Base-by-base conservation (phyloP, 164 flowering plant species). In the Chimonanthus praecox region DNA sequence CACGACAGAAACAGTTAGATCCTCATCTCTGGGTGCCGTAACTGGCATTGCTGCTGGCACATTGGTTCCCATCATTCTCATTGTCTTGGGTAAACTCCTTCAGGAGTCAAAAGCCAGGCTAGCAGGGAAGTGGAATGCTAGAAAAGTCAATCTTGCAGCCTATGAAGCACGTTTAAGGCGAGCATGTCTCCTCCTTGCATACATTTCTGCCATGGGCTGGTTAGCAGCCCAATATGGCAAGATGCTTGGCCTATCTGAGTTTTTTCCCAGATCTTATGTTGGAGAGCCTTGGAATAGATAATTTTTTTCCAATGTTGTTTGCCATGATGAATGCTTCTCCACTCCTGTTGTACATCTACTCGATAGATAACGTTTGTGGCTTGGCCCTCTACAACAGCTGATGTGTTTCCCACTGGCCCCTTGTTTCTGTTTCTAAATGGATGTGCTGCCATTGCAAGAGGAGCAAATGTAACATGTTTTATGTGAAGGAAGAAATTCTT, bases 141-240 rank as follows among this genome's bases (percentile, higher is more conserved):
- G 76, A 58, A 51, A 61, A 49, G 47, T 78, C 54, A 63, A 49
- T 44, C 50, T 69, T 73, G 60, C 69, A 15, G 77, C 67, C 15
- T 76, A 47, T 43, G 48, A 43, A 13, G 18, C 65, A 44, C 70
- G 63, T 49, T 47, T 88, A 5, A 84, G 67, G 73, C 86, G 86
- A 21, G 78, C 70, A 54, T 87, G 85, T 75, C 82, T 91, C 21
- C 73, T 91, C 58, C 76, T 87, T 69, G 87, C 79, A 21, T 91
- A 89, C 78, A 71, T 87, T 62, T 85, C 87, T 43, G 21, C 86
- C 49, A 70, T 82, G 75, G 83, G 91, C 80, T 91, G 94, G 94
- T 68, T 91, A 73, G 77, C 78, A 4, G 64, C 83, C 46, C 85
- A 88, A 50, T 89, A 86, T 69, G 78, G 85, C 15, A 84, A 85